Evolutionary conservation across 306 rosid species (phyloP), one percentile per base, ranked within the genome.

Genomic region (Calophaca sinica): DNA sequence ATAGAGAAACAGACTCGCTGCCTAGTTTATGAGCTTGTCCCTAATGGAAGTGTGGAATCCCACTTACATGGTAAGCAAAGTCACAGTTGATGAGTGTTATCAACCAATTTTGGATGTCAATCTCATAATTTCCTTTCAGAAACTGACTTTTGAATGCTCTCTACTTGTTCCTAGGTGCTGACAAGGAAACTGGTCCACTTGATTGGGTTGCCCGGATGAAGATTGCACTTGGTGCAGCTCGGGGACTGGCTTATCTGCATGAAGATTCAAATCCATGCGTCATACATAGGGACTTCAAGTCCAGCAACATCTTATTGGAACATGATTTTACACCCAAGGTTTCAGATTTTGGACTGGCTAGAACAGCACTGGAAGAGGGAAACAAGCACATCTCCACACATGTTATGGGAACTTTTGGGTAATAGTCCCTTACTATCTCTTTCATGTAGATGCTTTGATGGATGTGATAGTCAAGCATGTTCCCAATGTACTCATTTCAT

Each of bases 331-430:
- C 91, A 48, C 91, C 98, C 38, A 93, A 90, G 77, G 98, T 93
- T 73, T 89, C 98, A 9, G 98, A 93, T 84, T 93, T 93, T 79
- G 98, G 98, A 78, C 80, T 93, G 82, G 98, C 98, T 35, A 87
- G 96, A 85, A 76, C 93, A 14, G 88, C 96, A 44, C 49, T 89
- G 55, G 91, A 87, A 9, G 96, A 89, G 79, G 89, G 92, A 55
- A 87, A 85, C 77, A 86, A 85, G 79, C 96, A 90, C 76, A 89
- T 89, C 68, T 90, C 98, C 11, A 90, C 98, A 3, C 97, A 93
- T 74, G 96, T 93, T 38, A 93, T 93, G 96, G 98, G 98, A 71
- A 93, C 98, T 69, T 90, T 93, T 64, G 98, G 98, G 98, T 93
- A 85, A 75, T 26, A 32, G 55, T 64, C 31, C 52, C 44, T 63